A percentile compares a stretch with the other conserved stretches of the same genome.
Conservation (phyloP, 257 asterid species). For the Handroanthus guayacan region DNA sequence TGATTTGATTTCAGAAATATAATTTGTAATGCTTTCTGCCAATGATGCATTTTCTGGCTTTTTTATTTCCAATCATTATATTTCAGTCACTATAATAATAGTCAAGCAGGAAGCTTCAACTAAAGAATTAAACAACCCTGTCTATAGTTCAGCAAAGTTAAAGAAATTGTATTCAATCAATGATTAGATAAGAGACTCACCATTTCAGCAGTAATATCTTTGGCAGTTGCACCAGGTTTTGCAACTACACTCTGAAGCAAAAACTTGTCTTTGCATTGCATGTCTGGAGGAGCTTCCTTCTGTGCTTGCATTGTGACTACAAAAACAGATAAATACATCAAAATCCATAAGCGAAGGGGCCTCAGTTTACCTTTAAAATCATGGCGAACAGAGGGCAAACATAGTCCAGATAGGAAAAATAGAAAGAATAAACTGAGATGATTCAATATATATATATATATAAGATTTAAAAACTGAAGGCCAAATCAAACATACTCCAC, state of each 20-base stretch:
- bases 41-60: conserved; percentile 12
- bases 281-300: conserved; percentile 78
- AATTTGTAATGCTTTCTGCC: background rate
- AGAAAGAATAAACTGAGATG: background rate
- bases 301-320: conserved; percentile 69
- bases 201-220: conserved; percentile 76
- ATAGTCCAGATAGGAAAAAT: background rate
- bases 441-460: no score
- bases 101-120: conserved; percentile 11
- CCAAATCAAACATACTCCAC: conserved; percentile 16
- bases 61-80: conserved; percentile 12
- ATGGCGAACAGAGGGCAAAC: background rate
- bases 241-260: conserved; percentile 82
- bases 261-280: conserved; percentile 93
- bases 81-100: conserved; percentile 10
- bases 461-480: background rate
- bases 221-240: conserved; percentile 48
- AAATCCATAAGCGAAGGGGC: background rate
- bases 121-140: background rate
- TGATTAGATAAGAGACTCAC: conserved; percentile 41
- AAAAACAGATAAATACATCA: conserved; percentile 19
- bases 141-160: conserved; percentile 13
- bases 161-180: conserved; percentile 1
- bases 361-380: background rate
- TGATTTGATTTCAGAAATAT: background rate